Percentiles rank a stretch among this genome's conserved stretches.
Evolutionary conservation across 495 filamentous ascomycete species (phyloP).

Genomic region (Penicillium taxi): DNA sequence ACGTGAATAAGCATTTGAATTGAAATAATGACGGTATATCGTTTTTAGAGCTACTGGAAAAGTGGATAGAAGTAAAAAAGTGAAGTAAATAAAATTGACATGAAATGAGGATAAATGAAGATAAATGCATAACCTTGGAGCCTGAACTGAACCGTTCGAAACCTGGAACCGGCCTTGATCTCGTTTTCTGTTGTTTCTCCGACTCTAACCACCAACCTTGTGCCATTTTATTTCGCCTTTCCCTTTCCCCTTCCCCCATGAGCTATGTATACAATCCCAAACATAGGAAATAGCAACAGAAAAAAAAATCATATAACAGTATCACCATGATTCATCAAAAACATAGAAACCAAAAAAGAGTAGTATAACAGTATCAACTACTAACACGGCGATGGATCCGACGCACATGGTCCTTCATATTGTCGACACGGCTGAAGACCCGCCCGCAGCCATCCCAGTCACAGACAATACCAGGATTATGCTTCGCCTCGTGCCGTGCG

Average conservation of each 20-base stretch:
- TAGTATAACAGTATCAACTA: slow-evolving; percentile 2
- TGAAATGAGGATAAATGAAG: too few relatives aligned
- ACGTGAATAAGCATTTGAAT: too few relatives aligned
- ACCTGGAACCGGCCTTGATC: too few relatives aligned
- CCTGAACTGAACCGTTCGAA: too few relatives aligned
- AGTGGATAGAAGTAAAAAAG: too few relatives aligned
- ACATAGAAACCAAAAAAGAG: not conserved
- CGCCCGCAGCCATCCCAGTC: slow-evolving; percentile 51
- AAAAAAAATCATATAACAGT: not conserved
- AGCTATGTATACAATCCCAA: slow-evolving; percentile 1
- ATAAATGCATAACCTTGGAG: too few relatives aligned
- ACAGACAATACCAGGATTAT: slow-evolving; percentile 52
- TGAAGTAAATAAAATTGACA: too few relatives aligned
- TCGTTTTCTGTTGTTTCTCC: too few relatives aligned
- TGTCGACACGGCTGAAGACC: slow-evolving; percentile 56
- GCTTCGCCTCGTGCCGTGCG: slow-evolving; percentile 53
- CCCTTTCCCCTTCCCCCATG: slow-evolving; percentile 3
- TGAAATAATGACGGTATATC: too few relatives aligned
- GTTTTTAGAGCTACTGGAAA: too few relatives aligned
- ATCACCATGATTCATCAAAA: not conserved
- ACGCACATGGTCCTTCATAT: slow-evolving; percentile 54
- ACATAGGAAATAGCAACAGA: not conserved
- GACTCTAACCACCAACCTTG: not conserved
- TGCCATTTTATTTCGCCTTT: slow-evolving; percentile 1
- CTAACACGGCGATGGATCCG: slow-evolving; percentile 35